Percentiles rank a stretch among this genome's conserved stretches.
phyloP scores from a whole-genome alignment of 129 eudicot genomes.

The Saposhnikovia divaricata region DNA sequence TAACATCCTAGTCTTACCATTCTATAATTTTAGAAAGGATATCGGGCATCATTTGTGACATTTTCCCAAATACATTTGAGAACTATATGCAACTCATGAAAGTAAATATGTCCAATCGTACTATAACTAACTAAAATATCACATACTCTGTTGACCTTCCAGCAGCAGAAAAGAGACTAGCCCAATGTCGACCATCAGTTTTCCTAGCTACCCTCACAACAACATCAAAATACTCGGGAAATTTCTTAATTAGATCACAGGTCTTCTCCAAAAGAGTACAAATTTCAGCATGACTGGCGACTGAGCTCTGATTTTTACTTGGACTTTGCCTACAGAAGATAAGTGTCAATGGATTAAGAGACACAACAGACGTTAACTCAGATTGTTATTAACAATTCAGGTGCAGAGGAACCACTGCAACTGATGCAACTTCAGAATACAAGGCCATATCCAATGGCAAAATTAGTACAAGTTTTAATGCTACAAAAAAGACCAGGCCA shows the following conservation, averaged over 20 bases:
- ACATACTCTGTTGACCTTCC: slow-evolving; percentile 97
- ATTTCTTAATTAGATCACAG: slow-evolving; percentile 79
- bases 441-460: neutral
- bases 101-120: too few species aligned
- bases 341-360: slow-evolving; percentile 2
- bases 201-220: slow-evolving; percentile 98
- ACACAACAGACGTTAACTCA: slow-evolving; percentile 13
- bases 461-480: neutral
- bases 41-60: neutral
- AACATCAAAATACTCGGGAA: slow-evolving; percentile 90
- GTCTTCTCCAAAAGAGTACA: slow-evolving; percentile 88
- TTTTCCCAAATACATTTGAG: too few species aligned
- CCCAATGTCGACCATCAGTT: slow-evolving; percentile 99
- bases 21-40: neutral
- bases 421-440: neutral
- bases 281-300: slow-evolving; percentile 16
- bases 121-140: neutral
- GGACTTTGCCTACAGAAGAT: slow-evolving; percentile 52
- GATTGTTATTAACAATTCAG: neutral
- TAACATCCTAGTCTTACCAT: neutral
- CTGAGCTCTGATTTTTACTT: slow-evolving; percentile 33
- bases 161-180: slow-evolving; percentile 88
- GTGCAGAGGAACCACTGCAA: neutral
- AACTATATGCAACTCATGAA: too few species aligned
- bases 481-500: neutral